Base-by-base conservation (phyloP, 2,329 filamentous ascomycete genomes). In the Penicillium sp. region DNA sequence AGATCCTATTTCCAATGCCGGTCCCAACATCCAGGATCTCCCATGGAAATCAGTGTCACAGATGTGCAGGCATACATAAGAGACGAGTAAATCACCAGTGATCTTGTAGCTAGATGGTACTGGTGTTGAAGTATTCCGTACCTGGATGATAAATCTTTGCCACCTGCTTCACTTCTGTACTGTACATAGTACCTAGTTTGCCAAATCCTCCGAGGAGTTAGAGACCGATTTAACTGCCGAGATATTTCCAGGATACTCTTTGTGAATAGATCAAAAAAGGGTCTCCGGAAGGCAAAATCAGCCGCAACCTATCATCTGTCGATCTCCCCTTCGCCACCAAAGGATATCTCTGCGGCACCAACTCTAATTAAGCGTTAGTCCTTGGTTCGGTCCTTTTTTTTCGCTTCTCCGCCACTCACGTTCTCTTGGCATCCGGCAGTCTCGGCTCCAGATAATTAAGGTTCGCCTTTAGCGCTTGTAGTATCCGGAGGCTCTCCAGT, bases 381-480 rank as follows among this genome's bases (percentile, higher is more conserved):
- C 31, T 38, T 42, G 43, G 28, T 35, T 46, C 36, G 10, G 33
- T 31, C 30, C 34, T 28, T 29, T 27, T 35, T 41, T 8, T 13
- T 22, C 25, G 25, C 12, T 18, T 14, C 4, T 9, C 14, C 19
- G 10, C 14, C 27, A 16, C 12, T 56, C 49, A 54, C 50, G 36
- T 38, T 27, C 49, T 19, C 29, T 35, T 11, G 27, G 36, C 47
- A 30, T 16, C 42, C 49, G 56, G 52, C 42, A 25, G 18, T 52
- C 12, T 18, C 29, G 41, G 31, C 50, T 58, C 51, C 44, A 55
- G 59, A 61, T 57, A 55, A 54, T 25, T 25, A 46, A 29, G 30
- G 34, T 49, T 39, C 11, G 27, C 13, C 28, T 22, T 35, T 5
- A 14, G 39, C 46, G 46, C 40, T 31, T 39, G 35, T 28, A 4